Conservation (phyloP, 139 green algal genomes). For the Pycnococcus provasolii region DNA sequence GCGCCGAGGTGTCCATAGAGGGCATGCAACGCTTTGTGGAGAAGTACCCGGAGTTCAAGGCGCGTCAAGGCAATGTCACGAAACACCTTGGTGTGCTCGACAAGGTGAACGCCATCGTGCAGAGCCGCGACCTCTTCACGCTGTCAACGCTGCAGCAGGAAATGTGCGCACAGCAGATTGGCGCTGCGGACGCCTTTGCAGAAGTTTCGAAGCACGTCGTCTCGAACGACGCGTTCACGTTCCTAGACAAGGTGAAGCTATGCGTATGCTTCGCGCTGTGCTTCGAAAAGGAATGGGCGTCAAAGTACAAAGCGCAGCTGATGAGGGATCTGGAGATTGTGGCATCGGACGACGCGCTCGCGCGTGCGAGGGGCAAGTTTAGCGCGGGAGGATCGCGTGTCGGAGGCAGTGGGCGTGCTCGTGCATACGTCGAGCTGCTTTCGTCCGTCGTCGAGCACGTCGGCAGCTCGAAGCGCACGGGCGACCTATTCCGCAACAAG, state of each 20-base stretch:
- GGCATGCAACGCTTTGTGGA: constrained; percentile 47
- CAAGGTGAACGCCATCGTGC: constrained; percentile 27
- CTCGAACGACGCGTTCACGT: too few species aligned
- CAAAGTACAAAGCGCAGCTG: too few species aligned
- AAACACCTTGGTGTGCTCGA: constrained; percentile 40
- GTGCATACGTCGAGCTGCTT: constrained; percentile 22
- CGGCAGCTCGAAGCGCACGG: constrained; percentile 39
- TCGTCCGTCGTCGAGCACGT: constrained; percentile 43
- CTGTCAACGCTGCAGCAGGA: constrained; percentile 81
- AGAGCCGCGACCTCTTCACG: constrained; percentile 30
- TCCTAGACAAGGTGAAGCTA: too few species aligned
- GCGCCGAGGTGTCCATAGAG: constrained; percentile 28
- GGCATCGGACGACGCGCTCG: too few species aligned
- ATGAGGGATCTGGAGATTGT: too few species aligned
- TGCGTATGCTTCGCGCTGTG: too few species aligned
- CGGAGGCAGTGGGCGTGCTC: too few species aligned
- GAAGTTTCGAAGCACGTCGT: too few species aligned
- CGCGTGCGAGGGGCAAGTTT: too few species aligned
- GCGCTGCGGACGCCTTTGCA: too few species aligned
- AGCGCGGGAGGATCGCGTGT: too few species aligned
- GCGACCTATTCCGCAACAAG: constrained; percentile 72
- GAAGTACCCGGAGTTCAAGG: constrained; percentile 41
- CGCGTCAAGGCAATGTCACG: constrained; percentile 33
- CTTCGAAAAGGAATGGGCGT: too few species aligned
- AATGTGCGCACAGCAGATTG: constrained; percentile 23